These are phyloP conservation scores for Exophiala mesophila DNA, from an alignment of 2,329 filamentous ascomycete species.

Conservation along the genomic window DNA sequence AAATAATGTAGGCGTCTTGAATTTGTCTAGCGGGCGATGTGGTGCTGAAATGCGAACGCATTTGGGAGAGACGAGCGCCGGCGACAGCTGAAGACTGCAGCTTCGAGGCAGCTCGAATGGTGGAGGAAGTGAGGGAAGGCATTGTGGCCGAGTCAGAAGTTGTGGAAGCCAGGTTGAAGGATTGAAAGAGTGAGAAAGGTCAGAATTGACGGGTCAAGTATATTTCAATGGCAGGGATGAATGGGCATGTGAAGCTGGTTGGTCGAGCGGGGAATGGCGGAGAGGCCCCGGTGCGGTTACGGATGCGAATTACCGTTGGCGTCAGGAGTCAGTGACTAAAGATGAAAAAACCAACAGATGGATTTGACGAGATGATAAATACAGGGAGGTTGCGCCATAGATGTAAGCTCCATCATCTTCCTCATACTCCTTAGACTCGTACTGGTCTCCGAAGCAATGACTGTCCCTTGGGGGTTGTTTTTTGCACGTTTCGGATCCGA, in stretches of 20 bases:
- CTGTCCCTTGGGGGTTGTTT: too few species aligned
- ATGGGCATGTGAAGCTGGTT: slow-evolving; percentile 7
- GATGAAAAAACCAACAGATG: background rate
- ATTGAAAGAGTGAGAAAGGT: background rate
- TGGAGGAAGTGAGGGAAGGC: slow-evolving; percentile 14
- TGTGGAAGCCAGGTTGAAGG: slow-evolving; percentile 11
- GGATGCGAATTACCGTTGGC: too few species aligned
- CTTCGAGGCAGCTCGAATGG: slow-evolving; percentile 17
- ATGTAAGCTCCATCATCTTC: background rate
- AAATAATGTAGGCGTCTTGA: slow-evolving; percentile 89
- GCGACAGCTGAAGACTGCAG: slow-evolving; percentile 22
- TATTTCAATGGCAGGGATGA: too few species aligned
- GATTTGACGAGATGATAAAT: background rate
- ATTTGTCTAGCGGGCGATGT: slow-evolving; percentile 56
- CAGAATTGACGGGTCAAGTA: slow-evolving; percentile 6
- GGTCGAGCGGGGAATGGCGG: background rate
- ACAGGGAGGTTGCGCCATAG: background rate
- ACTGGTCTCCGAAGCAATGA: too few species aligned
- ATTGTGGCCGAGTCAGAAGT: slow-evolving; percentile 8
- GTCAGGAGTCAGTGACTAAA: too few species aligned
- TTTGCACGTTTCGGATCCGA: too few species aligned
- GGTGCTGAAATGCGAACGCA: slow-evolving; percentile 50
- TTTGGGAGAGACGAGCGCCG: slow-evolving; percentile 42
- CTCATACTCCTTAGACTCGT: too few species aligned
- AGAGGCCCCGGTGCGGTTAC: too few species aligned